Evolutionary conservation across 2,329 filamentous ascomycete species (phyloP).

Genomic region (Arthroderma sp.): DNA sequence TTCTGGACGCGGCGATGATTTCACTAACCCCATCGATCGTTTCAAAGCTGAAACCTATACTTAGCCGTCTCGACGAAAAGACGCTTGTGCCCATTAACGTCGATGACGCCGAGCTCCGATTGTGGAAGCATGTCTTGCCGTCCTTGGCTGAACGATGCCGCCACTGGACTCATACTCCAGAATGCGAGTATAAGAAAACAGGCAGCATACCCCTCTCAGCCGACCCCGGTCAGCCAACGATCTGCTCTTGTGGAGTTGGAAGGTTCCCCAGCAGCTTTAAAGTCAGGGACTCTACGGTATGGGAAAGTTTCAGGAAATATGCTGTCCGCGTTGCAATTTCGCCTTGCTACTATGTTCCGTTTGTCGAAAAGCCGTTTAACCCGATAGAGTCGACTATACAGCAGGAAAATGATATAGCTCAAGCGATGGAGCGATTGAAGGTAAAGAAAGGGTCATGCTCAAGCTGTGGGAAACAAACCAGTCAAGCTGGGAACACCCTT

Average conservation of each 20-base stretch:
- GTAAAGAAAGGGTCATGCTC: slow-evolving; percentile 1
- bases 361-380: slow-evolving; percentile 13
- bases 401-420: neutral
- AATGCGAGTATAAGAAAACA: slow-evolving; percentile 19
- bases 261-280: slow-evolving; percentile 14
- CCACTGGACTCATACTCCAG: slow-evolving; percentile 21
- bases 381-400: neutral
- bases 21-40: slow-evolving; percentile 13
- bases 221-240: slow-evolving; percentile 11
- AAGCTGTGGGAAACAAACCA: slow-evolving; percentile 1
- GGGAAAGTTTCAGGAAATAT: slow-evolving; percentile 14
- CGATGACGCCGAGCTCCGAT: slow-evolving; percentile 15
- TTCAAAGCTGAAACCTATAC: slow-evolving; percentile 1
- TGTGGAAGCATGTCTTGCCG: slow-evolving; percentile 22
- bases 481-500: neutral
- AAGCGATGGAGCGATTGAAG: neutral
- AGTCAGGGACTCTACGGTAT: slow-evolving; percentile 6
- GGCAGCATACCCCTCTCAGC: slow-evolving; percentile 15
- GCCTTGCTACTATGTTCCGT: slow-evolving; percentile 19
- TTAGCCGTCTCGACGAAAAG: slow-evolving; percentile 1
- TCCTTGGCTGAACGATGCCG: slow-evolving; percentile 27
- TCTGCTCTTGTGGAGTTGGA: slow-evolving; percentile 24
- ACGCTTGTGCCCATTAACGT: slow-evolving; percentile 10
- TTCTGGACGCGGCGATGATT: slow-evolving; percentile 21
- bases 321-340: slow-evolving; percentile 20